A percentile compares a stretch with the other conserved stretches of the same genome.
These are phyloP conservation scores for Oryza glaberrima DNA, from an alignment of 176 grass and related monocot genomes.

Conservation along the genomic window DNA sequence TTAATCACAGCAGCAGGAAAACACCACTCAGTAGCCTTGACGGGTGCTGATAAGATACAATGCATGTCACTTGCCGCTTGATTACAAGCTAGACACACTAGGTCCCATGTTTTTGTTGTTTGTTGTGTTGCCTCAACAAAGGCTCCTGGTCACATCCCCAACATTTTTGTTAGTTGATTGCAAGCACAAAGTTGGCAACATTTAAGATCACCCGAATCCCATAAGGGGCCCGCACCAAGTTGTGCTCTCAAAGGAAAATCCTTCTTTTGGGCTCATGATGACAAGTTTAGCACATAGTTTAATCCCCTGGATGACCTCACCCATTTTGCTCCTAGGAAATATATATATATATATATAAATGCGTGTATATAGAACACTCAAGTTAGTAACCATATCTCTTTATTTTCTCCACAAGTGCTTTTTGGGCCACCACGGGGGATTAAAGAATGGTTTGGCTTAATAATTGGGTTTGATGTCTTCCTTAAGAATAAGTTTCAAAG, in stretches of 20 bases:
- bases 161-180: constrained; percentile 66
- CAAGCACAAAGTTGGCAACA: constrained; percentile 79
- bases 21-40: constrained; percentile 35
- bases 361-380: constrained; percentile 48
- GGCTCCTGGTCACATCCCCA: constrained; percentile 49
- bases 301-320: constrained; percentile 71
- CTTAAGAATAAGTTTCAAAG: constrained; percentile 74
- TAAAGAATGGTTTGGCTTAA: constrained; percentile 61
- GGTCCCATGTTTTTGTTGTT: constrained; percentile 45
- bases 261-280: constrained; percentile 75
- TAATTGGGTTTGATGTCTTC: constrained; percentile 81
- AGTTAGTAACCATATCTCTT: constrained; percentile 57
- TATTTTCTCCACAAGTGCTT: constrained; percentile 62
- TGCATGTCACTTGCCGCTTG: constrained; percentile 38
- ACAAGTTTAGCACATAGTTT: constrained; percentile 61
- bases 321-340: constrained; percentile 49
- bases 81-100: constrained; percentile 47
- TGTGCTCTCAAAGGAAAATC: constrained; percentile 81
- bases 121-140: constrained; percentile 43
- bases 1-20: constrained; percentile 41
- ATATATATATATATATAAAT: constrained; percentile 1
- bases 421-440: constrained; percentile 55
- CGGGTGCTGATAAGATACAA: constrained; percentile 41
- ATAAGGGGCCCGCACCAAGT: constrained; percentile 64
- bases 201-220: constrained; percentile 91